Percentiles rank a stretch among this genome's conserved stretches.
These are phyloP conservation scores for Salix exigua DNA, from an alignment of 345 rosid species.

Conservation along the genomic window DNA sequence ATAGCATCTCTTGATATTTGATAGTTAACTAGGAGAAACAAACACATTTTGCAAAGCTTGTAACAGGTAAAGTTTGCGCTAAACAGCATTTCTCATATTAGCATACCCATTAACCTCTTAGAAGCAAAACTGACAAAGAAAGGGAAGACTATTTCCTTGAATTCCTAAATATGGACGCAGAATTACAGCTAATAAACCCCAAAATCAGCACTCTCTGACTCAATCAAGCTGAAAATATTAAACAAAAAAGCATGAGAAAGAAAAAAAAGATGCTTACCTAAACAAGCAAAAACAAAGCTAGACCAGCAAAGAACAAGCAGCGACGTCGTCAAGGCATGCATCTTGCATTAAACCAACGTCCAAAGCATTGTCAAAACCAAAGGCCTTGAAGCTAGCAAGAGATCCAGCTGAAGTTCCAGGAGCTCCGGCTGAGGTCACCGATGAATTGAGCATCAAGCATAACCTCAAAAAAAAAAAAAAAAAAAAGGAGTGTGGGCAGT, in stretches of 20 bases:
- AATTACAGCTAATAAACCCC: not conserved
- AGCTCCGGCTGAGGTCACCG: slow-evolving; percentile 23
- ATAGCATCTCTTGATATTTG: not conserved
- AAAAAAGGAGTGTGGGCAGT: slow-evolving; percentile 9
- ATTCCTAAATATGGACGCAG: not conserved
- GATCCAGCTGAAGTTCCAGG: slow-evolving; percentile 20
- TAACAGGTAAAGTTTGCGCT: not conserved
- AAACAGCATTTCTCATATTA: not conserved
- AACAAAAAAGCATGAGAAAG: not conserved
- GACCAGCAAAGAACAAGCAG: slow-evolving; percentile 36
- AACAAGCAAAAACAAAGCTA: slow-evolving; percentile 39
- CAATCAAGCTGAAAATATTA: not conserved
- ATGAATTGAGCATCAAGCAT: slow-evolving; percentile 24
- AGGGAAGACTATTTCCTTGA: not conserved
- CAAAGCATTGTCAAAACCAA: slow-evolving; percentile 45
- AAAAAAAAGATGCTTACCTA: slow-evolving; percentile 32
- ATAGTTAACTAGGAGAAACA: not conserved
- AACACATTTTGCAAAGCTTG: not conserved
- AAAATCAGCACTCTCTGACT: not conserved
- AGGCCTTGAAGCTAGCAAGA: slow-evolving; percentile 17
- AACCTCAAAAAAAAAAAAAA: not conserved
- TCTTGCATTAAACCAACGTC: slow-evolving; percentile 38
- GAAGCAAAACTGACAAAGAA: not conserved
- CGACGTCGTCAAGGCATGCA: slow-evolving; percentile 37
- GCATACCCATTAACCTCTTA: not conserved